Conservation (phyloP, 139 green algal species). For the Yamagishiella unicocca region DNA sequence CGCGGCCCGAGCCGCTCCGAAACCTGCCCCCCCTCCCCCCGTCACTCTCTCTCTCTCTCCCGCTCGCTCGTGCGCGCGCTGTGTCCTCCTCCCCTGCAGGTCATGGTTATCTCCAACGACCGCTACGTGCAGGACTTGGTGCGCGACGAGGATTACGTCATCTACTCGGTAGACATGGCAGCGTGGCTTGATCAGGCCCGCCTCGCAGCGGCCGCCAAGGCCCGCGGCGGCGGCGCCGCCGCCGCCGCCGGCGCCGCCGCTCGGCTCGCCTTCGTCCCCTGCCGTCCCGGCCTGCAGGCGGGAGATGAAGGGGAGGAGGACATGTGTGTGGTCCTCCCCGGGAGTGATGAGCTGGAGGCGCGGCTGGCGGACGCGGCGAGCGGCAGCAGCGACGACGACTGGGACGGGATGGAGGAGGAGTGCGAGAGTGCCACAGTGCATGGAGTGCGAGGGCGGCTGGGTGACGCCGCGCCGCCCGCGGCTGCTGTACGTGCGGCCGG, state of each 20-base stretch:
- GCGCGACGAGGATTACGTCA: not conserved
- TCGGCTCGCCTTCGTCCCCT: too few relatives aligned
- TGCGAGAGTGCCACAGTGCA: too few relatives aligned
- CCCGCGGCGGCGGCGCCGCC: not conserved
- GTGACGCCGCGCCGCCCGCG: too few relatives aligned
- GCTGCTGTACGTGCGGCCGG: too few relatives aligned
- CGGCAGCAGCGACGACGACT: not conserved
- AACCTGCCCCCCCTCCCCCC: not conserved
- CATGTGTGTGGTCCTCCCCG: not conserved
- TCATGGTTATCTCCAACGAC: constrained; percentile 47
- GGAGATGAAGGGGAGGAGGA: not conserved
- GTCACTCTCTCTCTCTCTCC: not conserved
- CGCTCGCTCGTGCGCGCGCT: not conserved
- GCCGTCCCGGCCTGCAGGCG: too few relatives aligned
- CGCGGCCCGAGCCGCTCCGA: too few relatives aligned
- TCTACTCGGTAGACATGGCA: not conserved
- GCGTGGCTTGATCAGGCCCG: constrained; percentile 28
- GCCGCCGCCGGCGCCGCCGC: not conserved
- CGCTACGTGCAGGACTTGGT: constrained; percentile 9
- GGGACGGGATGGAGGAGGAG: not conserved
- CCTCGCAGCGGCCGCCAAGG: not conserved
- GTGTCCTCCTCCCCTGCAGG: not conserved
- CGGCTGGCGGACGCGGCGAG: not conserved
- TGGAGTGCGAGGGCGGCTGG: too few relatives aligned
- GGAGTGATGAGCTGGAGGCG: not conserved